phyloP scores from a whole-genome alignment of 2,329 filamentous ascomycete genomes.

The Aspergillus puulaauensis region DNA sequence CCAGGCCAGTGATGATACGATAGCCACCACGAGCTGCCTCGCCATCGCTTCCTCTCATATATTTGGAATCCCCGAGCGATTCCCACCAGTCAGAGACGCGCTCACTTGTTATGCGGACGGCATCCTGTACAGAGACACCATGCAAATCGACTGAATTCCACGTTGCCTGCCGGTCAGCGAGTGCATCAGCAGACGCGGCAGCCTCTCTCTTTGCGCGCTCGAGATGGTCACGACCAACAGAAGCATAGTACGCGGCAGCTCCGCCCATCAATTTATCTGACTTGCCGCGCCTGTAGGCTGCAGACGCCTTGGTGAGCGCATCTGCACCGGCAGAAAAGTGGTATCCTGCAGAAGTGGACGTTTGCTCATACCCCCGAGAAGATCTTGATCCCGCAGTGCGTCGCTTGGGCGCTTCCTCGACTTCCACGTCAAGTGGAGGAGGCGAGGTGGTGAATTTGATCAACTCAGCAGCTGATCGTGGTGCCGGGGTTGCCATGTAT shows the following conservation, averaged over 20 bases:
- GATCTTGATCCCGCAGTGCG: conserved; percentile 7
- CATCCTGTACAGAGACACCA: conserved; percentile 77
- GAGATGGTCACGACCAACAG: conserved; percentile 65
- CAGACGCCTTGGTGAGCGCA: conserved; percentile 58
- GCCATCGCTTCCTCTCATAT: conserved; percentile 42
- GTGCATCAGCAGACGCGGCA: conserved; percentile 66
- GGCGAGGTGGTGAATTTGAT: conserved; percentile 43
- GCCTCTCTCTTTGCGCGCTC: conserved; percentile 58
- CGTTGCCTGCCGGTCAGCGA: conserved; percentile 68
- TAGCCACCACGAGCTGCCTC: conserved; percentile 57
- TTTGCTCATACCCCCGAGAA: conserved; percentile 24
- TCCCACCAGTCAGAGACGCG: conserved; percentile 75
- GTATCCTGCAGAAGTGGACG: conserved; percentile 40
- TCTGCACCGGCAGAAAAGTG: conserved; percentile 49
- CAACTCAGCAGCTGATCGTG: conserved; percentile 34
- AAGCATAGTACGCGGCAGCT: conserved; percentile 73
- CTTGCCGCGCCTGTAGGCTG: conserved; percentile 60
- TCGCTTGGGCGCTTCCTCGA: conserved; percentile 21
- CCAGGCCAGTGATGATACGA: conserved; percentile 77
- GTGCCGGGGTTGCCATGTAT: conserved; percentile 43
- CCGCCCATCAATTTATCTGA: conserved; percentile 73
- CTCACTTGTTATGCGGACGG: conserved; percentile 71
- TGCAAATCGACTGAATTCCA: conserved; percentile 71
- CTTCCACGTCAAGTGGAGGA: conserved; percentile 21
- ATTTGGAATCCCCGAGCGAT: conserved; percentile 63